These are phyloP conservation scores for Suillus spraguei DNA, from an alignment of 768 basidiomycete species.

Conservation along the genomic window DNA sequence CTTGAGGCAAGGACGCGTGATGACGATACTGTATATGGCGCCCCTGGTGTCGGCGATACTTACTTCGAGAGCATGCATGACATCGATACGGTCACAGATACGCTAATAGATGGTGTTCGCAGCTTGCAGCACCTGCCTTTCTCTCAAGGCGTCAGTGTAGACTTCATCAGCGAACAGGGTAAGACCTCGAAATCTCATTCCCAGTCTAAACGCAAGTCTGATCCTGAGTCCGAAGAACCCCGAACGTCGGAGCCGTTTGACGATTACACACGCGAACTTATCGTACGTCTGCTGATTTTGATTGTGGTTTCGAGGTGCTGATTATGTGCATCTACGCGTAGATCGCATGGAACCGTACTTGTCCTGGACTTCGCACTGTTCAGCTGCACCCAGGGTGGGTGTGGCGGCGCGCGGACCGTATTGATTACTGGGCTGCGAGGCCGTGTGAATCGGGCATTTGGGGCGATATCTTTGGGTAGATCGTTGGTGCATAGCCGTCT, in stretches of 20 bases:
- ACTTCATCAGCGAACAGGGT: not conserved
- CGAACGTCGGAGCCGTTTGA: not conserved
- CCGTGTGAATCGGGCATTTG: not conserved
- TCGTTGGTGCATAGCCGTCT: not conserved
- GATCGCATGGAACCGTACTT: constrained; percentile 47
- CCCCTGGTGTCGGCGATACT: constrained; percentile 8
- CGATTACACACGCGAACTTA: constrained; percentile 5
- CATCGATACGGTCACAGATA: constrained; percentile 22
- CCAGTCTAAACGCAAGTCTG: not conserved
- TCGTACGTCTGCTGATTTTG: not conserved
- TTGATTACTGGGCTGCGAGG: not conserved
- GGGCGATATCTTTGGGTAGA: constrained; percentile 1
- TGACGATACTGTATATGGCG: constrained; percentile 7
- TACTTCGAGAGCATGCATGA: constrained; percentile 8
- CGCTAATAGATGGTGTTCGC: not conserved
- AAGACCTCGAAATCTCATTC: not conserved
- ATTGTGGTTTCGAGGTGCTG: not conserved
- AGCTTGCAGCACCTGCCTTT: not conserved
- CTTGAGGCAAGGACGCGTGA: constrained; percentile 2
- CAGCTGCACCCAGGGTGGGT: constrained; percentile 42
- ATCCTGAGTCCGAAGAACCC: not conserved
- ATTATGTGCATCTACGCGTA: constrained; percentile 19
- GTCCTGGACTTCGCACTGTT: constrained; percentile 40
- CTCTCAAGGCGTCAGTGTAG: not conserved
- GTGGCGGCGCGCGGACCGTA: constrained; percentile 36